Evolutionary conservation across 1,284 basidiomycete genomes (phyloP).

Genomic region (Rhodotorula sp.): DNA sequence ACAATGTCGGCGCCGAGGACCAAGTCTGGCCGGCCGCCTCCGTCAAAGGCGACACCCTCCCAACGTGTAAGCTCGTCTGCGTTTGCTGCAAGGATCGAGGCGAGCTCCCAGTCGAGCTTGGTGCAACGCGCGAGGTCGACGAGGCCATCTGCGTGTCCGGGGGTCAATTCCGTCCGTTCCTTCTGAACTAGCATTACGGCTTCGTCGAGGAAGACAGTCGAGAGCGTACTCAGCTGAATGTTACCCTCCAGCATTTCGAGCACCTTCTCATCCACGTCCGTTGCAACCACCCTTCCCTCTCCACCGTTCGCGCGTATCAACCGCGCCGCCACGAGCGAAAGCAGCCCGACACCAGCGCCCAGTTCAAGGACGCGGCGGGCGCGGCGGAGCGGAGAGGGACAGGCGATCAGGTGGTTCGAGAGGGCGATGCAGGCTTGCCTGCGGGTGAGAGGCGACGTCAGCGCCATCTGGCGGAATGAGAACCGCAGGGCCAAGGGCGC

Average conservation of each 20-base stretch:
- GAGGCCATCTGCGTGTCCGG: slow-evolving; percentile 9
- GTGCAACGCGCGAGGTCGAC: background rate
- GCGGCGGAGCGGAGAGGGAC: background rate
- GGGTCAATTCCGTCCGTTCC: no score
- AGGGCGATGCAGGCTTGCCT: slow-evolving; percentile 42
- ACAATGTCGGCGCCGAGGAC: slow-evolving; percentile 42
- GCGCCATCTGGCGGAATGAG: background rate
- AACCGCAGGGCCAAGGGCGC: background rate
- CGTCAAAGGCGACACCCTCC: background rate
- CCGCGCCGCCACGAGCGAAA: slow-evolving; percentile 31
- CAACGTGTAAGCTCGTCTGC: background rate
- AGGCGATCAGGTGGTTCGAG: slow-evolving; percentile 34
- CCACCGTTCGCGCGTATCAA: background rate
- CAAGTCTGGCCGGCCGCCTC: slow-evolving; percentile 3
- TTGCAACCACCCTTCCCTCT: slow-evolving; percentile 14
- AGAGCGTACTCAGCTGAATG: slow-evolving; percentile 22
- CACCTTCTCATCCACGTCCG: slow-evolving; percentile 37
- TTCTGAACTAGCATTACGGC: background rate
- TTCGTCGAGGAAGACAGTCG: rapidly evolving
- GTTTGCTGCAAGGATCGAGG: background rate
- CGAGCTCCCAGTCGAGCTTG: slow-evolving; percentile 37
- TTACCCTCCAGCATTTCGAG: slow-evolving; percentile 23
- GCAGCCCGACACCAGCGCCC: slow-evolving; percentile 35
- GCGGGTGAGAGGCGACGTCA: background rate
- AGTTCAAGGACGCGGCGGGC: slow-evolving; percentile 29